A percentile compares a stretch with the other conserved stretches of the same genome.
Conservation (phyloP, 208 protist species). For the Giardia muris region DNA sequence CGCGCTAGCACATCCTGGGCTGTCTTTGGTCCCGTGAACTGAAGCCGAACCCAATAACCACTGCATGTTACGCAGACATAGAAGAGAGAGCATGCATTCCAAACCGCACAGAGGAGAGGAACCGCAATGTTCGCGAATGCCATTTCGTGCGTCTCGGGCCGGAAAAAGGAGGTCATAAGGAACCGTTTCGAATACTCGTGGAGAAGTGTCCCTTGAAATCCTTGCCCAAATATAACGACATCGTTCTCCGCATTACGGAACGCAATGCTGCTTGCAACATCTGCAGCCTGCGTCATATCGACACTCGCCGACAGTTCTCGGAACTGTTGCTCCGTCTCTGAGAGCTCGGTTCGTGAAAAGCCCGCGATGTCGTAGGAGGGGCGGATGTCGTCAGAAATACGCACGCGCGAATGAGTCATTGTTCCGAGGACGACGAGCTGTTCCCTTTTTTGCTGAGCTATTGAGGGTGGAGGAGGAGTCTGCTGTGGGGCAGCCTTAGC, state of each 20-base stretch:
- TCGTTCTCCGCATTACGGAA: neutral
- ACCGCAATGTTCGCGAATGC: neutral
- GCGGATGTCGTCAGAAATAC: neutral
- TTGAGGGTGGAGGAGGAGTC: no score
- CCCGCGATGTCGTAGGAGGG: neutral
- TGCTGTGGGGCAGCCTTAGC: neutral
- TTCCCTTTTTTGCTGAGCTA: neutral
- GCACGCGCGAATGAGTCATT: neutral
- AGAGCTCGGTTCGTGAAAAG: neutral
- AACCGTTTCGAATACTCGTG: neutral
- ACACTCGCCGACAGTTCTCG: neutral
- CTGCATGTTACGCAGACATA: neutral
- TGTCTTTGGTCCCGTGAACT: neutral
- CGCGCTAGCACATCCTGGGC: neutral
- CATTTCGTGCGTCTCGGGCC: neutral
- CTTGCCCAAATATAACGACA: neutral
- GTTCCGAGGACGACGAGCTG: neutral
- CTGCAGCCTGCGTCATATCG: neutral
- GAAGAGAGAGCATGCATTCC: constrained; percentile 21
- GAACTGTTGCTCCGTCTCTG: neutral
- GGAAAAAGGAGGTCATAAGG: neutral
- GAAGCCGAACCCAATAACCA: neutral
- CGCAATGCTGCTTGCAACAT: neutral
- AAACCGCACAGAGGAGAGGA: neutral
- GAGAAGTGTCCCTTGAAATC: neutral